Conservation (phyloP, 73 alveolate species). For the Paramecium pentaurelia region DNA sequence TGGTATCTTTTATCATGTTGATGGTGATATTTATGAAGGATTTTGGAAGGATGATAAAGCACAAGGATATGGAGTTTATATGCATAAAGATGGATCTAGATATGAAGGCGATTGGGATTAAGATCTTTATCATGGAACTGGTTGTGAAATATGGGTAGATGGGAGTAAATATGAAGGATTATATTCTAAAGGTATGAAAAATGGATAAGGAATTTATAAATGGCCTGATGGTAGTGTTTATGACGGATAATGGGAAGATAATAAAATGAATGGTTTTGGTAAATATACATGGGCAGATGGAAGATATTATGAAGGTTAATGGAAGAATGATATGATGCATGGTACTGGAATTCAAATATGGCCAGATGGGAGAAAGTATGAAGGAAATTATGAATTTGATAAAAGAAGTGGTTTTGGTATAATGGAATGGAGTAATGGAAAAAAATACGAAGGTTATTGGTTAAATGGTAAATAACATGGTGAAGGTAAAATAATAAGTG, state of each 20-base stretch:
- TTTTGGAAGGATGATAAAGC: slow-evolving; percentile 58
- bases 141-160: slow-evolving; percentile 70
- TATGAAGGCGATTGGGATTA: slow-evolving; percentile 65
- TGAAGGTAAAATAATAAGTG: slow-evolving; percentile 19
- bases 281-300: slow-evolving; percentile 75
- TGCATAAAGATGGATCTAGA: slow-evolving; percentile 52
- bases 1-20: slow-evolving; percentile 50
- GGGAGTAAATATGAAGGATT: slow-evolving; percentile 69
- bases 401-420: slow-evolving; percentile 69
- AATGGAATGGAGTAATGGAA: slow-evolving; percentile 29
- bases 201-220: slow-evolving; percentile 60
- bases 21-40: slow-evolving; percentile 66
- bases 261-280: slow-evolving; percentile 74
- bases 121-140: slow-evolving; percentile 63
- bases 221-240: slow-evolving; percentile 76
- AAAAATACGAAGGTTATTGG: slow-evolving; percentile 46
- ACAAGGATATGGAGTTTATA: slow-evolving; percentile 55
- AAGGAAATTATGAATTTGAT: slow-evolving; percentile 75
- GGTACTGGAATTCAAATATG: slow-evolving; percentile 71
- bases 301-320: slow-evolving; percentile 69
- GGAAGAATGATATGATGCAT: slow-evolving; percentile 76
- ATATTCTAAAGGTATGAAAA: slow-evolving; percentile 53
- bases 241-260: slow-evolving; percentile 65
- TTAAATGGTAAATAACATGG: slow-evolving; percentile 44
- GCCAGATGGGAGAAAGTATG: slow-evolving; percentile 80